Conservation (phyloP, 306 rosid genomes). For the Crotalaria pallida region DNA sequence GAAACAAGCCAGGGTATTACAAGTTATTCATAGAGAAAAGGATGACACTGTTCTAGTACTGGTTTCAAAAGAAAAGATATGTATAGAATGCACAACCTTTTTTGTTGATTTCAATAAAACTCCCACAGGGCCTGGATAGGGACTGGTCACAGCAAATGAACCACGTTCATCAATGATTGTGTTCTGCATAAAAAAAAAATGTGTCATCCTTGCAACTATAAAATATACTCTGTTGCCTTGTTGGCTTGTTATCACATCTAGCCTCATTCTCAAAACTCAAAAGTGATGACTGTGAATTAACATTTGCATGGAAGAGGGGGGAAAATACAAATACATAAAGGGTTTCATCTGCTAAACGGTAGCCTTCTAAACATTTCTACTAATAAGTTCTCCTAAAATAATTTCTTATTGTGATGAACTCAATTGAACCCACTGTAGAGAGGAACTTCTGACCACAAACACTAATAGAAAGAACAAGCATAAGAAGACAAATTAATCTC, state of each 20-base stretch:
- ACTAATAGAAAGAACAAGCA: not conserved
- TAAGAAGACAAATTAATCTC: not conserved
- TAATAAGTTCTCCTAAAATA: not conserved
- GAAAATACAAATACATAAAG: not conserved
- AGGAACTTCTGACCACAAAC: not conserved
- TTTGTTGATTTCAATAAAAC: constrained; percentile 46
- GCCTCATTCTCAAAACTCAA: not conserved
- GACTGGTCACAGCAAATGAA: constrained; percentile 79
- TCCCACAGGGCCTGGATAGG: constrained; percentile 71
- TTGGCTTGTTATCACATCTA: not conserved
- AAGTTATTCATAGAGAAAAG: not conserved
- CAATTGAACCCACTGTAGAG: not conserved
- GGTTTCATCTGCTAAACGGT: not conserved
- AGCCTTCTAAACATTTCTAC: not conserved
- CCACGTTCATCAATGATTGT: constrained; percentile 83
- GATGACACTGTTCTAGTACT: constrained; percentile 10
- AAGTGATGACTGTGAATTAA: not conserved
- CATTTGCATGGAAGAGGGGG: not conserved
- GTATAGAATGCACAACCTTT: constrained; percentile 42
- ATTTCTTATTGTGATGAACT: not conserved
- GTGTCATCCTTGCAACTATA: not conserved
- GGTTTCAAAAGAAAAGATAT: constrained; percentile 10
- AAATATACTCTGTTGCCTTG: not conserved
- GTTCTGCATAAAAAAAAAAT: constrained; percentile 48
- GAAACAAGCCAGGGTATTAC: not conserved